Conservation (phyloP, 345 rosid species). For the Rhizophora apiculata region DNA sequence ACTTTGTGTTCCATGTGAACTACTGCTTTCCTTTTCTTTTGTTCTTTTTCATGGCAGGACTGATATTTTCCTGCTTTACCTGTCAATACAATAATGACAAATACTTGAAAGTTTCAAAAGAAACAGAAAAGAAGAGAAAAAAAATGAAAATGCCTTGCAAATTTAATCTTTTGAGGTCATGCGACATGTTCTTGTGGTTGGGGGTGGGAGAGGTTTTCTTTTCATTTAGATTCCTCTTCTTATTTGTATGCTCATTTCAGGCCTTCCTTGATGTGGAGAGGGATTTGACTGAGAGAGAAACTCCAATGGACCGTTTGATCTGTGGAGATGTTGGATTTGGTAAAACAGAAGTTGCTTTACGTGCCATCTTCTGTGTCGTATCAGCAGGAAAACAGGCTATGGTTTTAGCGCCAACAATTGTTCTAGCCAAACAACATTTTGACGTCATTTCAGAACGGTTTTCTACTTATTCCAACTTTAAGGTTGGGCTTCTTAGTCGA, state of each 20-base stretch:
- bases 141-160: no score
- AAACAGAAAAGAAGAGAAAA: no score
- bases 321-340: conserved; percentile 99
- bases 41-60: no score
- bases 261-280: conserved; percentile 89
- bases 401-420: conserved; percentile 95
- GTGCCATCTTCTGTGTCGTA: conserved; percentile 82
- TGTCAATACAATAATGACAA: no score
- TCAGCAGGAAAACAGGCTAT: conserved; percentile 94
- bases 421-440: conserved; percentile 92
- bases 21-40: not conserved
- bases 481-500: conserved; percentile 83
- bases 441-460: conserved; percentile 80
- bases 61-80: no score
- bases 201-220: not conserved
- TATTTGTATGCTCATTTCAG: conserved; percentile 42
- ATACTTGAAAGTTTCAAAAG: no score
- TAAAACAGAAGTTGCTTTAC: conserved; percentile 93
- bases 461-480: conserved; percentile 52
- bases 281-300: conserved; percentile 85
- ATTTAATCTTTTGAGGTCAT: not conserved
- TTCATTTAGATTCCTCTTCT: conserved; percentile 14
- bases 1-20: not conserved
- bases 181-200: not conserved
- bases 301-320: conserved; percentile 96